Evolutionary conservation across 2,329 filamentous ascomycete species (phyloP).

Genomic region (Exophiala phaeomuriformis): DNA sequence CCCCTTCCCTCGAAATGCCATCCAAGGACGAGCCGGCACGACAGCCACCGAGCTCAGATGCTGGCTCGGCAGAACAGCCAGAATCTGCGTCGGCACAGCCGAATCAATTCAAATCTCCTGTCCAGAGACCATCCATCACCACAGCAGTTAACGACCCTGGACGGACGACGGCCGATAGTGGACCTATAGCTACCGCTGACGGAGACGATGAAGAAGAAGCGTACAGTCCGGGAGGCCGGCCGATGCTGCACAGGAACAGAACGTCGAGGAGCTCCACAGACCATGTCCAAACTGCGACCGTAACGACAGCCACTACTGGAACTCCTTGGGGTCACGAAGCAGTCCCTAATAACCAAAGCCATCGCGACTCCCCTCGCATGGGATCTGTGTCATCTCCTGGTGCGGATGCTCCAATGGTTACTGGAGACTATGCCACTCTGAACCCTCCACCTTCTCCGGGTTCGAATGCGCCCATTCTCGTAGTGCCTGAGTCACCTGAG

Average conservation of each 20-base stretch:
- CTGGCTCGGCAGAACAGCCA: background rate
- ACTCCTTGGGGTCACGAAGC: no score
- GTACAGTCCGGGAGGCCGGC: constrained; percentile 50
- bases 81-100: background rate
- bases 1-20: background rate
- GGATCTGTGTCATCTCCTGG: constrained; percentile 19
- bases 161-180: constrained; percentile 10
- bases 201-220: constrained; percentile 30
- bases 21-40: background rate
- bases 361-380: constrained; percentile 15
- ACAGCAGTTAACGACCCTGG: background rate
- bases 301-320: no score
- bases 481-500: constrained; percentile 4
- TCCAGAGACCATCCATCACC: background rate
- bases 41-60: background rate
- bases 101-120: background rate
- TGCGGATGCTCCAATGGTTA: constrained; percentile 26
- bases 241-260: constrained; percentile 32
- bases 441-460: constrained; percentile 20
- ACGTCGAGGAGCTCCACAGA: background rate
- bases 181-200: constrained; percentile 10
- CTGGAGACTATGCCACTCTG: constrained; percentile 24
- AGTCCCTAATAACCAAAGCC: constrained; percentile 3
- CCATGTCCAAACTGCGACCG: no score
- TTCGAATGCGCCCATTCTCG: constrained; percentile 18